phyloP scores from a whole-genome alignment of 371 early-diverging fungal genomes.

The Mortierella sp. region DNA sequence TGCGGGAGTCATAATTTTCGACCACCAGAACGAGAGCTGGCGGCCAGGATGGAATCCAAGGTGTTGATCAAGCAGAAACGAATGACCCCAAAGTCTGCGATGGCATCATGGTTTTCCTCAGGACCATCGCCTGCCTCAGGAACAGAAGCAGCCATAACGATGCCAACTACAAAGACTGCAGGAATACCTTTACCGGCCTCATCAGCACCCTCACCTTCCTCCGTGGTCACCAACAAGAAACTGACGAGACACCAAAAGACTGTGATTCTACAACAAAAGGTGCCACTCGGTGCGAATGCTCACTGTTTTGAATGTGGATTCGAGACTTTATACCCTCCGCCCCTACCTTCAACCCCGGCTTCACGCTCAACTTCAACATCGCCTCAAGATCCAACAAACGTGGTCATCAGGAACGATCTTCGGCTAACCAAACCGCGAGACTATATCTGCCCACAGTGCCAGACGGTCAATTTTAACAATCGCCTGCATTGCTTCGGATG shows the following conservation, averaged over 20 bases:
- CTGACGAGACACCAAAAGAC: constrained; percentile 2
- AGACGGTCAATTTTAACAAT: constrained; percentile 30
- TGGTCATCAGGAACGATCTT: constrained; percentile 10
- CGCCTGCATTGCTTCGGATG: constrained; percentile 40
- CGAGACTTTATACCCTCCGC: constrained; percentile 10
- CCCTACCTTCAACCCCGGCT: background rate
- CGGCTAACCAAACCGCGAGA: constrained; percentile 37
- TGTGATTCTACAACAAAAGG: constrained; percentile 3
- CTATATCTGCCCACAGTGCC: constrained; percentile 37
- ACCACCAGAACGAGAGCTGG: constrained; percentile 21
- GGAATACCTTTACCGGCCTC: too few species aligned
- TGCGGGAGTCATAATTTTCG: constrained; percentile 49
- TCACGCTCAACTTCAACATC: background rate
- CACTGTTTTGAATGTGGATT: constrained; percentile 48
- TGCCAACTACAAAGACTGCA: too few species aligned
- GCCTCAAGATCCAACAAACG: background rate
- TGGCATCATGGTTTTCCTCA: background rate
- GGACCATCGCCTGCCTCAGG: too few species aligned
- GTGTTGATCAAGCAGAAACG: background rate
- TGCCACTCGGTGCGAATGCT: constrained; percentile 23
- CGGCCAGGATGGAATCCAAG: background rate
- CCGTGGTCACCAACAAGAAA: background rate
- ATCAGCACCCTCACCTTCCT: background rate
- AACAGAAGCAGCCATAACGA: too few species aligned
- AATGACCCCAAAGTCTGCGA: background rate